These are phyloP conservation scores for Calonectria crousiana DNA, from an alignment of 2,329 filamentous ascomycete species.

Conservation along the genomic window DNA sequence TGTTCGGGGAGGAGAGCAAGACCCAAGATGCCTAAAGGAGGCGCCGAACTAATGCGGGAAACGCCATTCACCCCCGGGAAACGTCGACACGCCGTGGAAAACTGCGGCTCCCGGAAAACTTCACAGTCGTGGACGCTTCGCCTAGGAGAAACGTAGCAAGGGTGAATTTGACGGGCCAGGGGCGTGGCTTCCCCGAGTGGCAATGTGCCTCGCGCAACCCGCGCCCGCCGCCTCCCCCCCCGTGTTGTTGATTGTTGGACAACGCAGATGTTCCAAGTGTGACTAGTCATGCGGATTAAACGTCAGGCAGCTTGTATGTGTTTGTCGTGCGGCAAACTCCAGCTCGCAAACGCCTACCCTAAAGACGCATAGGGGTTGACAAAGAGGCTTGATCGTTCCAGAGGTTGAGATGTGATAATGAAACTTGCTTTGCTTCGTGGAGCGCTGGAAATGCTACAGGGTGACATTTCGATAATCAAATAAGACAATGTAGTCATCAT, in stretches of 20 bases:
- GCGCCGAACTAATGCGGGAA: neutral
- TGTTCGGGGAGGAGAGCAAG: neutral
- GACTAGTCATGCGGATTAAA: neutral
- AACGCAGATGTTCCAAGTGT: neutral
- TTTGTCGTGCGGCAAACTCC: neutral
- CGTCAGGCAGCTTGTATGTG: neutral
- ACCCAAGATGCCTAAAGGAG: neutral
- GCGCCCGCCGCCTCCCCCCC: too few relatives aligned
- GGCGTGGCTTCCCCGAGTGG: neutral
- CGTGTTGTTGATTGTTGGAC: neutral
- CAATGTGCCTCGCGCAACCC: neutral
- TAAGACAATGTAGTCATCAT: slow-evolving; percentile 8
- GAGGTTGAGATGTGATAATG: neutral
- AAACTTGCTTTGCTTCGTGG: neutral
- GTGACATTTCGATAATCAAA: neutral
- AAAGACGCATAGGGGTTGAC: neutral
- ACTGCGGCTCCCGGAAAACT: neutral
- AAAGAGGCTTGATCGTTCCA: neutral
- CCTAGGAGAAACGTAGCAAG: neutral
- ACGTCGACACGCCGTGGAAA: neutral
- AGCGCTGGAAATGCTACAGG: slow-evolving; percentile 1
- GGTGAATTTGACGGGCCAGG: neutral
- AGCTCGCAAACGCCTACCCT: neutral
- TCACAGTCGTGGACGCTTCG: neutral
- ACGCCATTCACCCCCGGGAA: neutral